Conservation (phyloP, 2,329 filamentous ascomycete species). For the Clarireedia homoeocarpa region DNA sequence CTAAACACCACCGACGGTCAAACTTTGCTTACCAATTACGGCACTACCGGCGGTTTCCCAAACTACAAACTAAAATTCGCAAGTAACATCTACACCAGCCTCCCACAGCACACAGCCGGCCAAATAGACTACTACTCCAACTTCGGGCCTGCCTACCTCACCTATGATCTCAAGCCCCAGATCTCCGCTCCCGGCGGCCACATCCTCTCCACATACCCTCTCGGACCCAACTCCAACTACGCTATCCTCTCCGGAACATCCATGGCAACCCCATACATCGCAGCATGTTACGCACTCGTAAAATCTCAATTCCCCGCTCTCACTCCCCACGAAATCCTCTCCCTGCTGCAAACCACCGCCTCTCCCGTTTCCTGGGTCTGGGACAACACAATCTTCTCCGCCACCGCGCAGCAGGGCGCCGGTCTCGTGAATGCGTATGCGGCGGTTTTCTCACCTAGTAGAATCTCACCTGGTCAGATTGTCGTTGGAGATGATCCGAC, state of each 20-base stretch:
- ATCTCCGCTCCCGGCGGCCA: slow-evolving; percentile 30
- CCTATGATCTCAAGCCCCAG: slow-evolving; percentile 16
- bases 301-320: slow-evolving; percentile 28
- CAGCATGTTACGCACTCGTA: slow-evolving; percentile 31
- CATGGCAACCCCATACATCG: slow-evolving; percentile 32
- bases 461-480: slow-evolving; percentile 20
- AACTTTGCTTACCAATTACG: slow-evolving; percentile 12
- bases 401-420: slow-evolving; percentile 30
- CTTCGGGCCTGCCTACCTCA: slow-evolving; percentile 14
- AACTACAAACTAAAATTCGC: slow-evolving; percentile 13
- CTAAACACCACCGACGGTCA: slow-evolving; percentile 9
- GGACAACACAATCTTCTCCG: slow-evolving; percentile 25
- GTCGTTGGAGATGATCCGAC: slow-evolving; percentile 15
- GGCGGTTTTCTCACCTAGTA: slow-evolving; percentile 22
- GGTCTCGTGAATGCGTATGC: slow-evolving; percentile 30
- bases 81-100: neutral
- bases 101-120: slow-evolving; percentile 11
- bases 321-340: slow-evolving; percentile 24
- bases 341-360: slow-evolving; percentile 28
- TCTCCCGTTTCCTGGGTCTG: slow-evolving; percentile 24
- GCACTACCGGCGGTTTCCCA: slow-evolving; percentile 10
- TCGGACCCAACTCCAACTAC: slow-evolving; percentile 27
- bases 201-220: slow-evolving; percentile 31
- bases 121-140: slow-evolving; percentile 17
- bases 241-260: slow-evolving; percentile 32